Conservation (phyloP, 305 asterid genomes). For the Plantago lanceolata region DNA sequence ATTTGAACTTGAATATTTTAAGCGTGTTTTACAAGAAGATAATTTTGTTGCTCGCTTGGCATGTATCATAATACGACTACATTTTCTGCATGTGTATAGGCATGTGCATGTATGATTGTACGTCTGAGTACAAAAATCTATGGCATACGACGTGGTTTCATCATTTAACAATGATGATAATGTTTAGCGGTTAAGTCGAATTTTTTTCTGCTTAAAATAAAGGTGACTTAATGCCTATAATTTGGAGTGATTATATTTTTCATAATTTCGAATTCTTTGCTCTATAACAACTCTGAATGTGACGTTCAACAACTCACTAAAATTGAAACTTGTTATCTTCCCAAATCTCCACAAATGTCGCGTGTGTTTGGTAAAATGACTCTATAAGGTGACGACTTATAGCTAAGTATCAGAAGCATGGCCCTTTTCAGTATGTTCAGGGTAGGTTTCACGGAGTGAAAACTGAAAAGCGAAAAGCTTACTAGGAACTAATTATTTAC, state of each 20-base stretch:
- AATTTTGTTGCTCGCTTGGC: neutral
- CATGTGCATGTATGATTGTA: conserved; percentile 5
- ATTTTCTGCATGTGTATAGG: neutral
- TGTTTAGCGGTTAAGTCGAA: neutral
- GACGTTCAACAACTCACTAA: neutral
- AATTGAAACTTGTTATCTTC: neutral
- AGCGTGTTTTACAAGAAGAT: no score
- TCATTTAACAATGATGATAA: neutral
- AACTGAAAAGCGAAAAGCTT: no score
- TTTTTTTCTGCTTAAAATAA: neutral
- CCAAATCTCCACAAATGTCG: neutral
- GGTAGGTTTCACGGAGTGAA: no score
- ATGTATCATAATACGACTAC: neutral
- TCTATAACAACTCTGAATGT: neutral
- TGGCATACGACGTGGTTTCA: neutral
- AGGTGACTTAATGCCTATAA: neutral
- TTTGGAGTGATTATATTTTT: neutral
- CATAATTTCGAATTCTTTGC: neutral
- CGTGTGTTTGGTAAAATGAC: no score
- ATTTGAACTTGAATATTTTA: no score
- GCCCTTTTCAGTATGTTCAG: no score
- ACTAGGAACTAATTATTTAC: no score
- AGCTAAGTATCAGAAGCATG: no score
- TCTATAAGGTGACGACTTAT: no score
- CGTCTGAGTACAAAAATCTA: conserved; percentile 4